Conservation (phyloP, 2,329 filamentous ascomycete genomes). For the Periconia digitata region DNA sequence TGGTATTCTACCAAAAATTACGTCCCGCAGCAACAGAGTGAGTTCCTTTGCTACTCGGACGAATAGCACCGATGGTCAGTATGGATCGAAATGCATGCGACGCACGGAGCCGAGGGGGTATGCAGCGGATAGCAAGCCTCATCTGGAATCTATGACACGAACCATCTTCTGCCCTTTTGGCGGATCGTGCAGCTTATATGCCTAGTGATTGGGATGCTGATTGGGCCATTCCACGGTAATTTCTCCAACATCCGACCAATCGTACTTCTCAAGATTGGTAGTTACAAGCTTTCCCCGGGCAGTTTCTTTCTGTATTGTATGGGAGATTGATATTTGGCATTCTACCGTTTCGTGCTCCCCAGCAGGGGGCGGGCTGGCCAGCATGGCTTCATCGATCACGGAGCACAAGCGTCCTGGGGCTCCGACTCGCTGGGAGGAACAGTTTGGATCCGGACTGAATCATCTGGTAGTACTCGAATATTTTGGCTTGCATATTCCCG, state of each 20-base stretch:
- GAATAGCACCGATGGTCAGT: background rate
- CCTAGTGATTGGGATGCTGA: constrained; percentile 18
- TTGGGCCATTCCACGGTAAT: constrained; percentile 18
- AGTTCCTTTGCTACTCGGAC: background rate
- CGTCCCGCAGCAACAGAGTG: no score
- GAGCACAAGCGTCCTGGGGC: background rate
- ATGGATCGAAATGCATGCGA: no score
- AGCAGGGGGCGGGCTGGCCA: background rate
- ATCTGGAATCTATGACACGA: constrained; percentile 12
- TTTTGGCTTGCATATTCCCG: background rate
- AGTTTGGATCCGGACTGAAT: background rate
- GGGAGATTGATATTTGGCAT: constrained; percentile 15
- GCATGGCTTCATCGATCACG: background rate
- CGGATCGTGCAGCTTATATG: constrained; percentile 17
- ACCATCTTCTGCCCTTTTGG: constrained; percentile 7
- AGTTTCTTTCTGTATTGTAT: constrained; percentile 7
- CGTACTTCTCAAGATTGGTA: constrained; percentile 6
- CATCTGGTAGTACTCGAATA: no score
- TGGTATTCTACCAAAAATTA: no score
- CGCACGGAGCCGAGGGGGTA: constrained; percentile 1
- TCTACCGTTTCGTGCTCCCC: constrained; percentile 7
- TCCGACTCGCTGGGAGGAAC: no score
- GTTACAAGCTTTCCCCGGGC: constrained; percentile 10
- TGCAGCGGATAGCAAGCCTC: constrained; percentile 1
- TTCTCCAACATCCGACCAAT: constrained; percentile 17